These are phyloP conservation scores for Petasospora fabianii DNA, from an alignment of 1,139 yeast genomes.

Conservation along the genomic window DNA sequence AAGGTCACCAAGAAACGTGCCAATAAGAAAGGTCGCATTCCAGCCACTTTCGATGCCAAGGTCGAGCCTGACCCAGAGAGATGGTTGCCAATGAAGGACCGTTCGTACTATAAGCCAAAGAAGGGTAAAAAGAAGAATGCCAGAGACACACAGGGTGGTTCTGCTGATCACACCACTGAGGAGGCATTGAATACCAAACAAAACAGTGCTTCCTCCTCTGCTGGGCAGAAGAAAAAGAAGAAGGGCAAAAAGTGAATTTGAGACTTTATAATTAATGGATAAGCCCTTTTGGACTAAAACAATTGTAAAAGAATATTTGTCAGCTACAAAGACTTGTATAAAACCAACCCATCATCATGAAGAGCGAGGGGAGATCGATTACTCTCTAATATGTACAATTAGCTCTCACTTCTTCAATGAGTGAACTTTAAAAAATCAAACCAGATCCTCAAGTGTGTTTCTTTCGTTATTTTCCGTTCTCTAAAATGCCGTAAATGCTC, in stretches of 20 bases:
- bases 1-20: constrained; percentile 32
- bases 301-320: too few species aligned
- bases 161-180: constrained; percentile 51
- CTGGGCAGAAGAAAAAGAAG: constrained; percentile 26
- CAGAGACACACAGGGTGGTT: constrained; percentile 70
- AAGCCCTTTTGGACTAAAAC: too few species aligned
- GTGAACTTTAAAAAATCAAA: too few species aligned
- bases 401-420: too few species aligned
- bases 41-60: constrained; percentile 39
- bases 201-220: constrained; percentile 24
- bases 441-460: too few species aligned
- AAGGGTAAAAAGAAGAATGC: constrained; percentile 49
- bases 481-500: too few species aligned
- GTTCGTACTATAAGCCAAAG: constrained; percentile 79
- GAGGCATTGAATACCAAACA: constrained; percentile 31
- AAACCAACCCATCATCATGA: too few species aligned
- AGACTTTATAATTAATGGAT: too few species aligned
- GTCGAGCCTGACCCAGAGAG: constrained; percentile 62
- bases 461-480: too few species aligned
- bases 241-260: constrained; percentile 30
- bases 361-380: too few species aligned
- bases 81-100: constrained; percentile 86
- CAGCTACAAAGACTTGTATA: too few species aligned
- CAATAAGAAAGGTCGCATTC: constrained; percentile 37
- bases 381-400: too few species aligned